Evolutionary conservation across 2,329 filamentous ascomycete genomes (phyloP).

Genomic region (Leptographium radiaticola): DNA sequence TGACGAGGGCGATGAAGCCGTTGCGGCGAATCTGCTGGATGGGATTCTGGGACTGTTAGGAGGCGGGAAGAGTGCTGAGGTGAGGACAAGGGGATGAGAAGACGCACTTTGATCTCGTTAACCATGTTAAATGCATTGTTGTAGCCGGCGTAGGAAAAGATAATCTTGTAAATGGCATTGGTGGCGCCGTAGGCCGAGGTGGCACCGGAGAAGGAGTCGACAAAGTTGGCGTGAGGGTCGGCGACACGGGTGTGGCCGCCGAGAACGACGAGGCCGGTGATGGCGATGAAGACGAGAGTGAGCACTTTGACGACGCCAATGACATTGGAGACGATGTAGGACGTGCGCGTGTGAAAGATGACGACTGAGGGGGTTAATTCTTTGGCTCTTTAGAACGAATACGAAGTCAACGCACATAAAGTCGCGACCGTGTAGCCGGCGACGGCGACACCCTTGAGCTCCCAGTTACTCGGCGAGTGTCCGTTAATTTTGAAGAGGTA

Average conservation of each 20-base stretch:
- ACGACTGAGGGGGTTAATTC: slow-evolving; percentile 13
- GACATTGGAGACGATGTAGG: slow-evolving; percentile 36
- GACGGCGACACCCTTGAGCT: slow-evolving; percentile 52
- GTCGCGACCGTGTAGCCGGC: slow-evolving; percentile 48
- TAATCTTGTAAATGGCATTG: slow-evolving; percentile 45
- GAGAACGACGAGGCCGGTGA: slow-evolving; percentile 45
- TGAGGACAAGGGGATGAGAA: not conserved
- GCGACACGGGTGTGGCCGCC: slow-evolving; percentile 36
- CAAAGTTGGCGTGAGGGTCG: slow-evolving; percentile 40
- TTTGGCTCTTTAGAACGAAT: not conserved
- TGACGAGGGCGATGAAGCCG: slow-evolving; percentile 32
- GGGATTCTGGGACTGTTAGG: slow-evolving; percentile 30
- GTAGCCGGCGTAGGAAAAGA: slow-evolving; percentile 45
- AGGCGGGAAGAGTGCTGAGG: too few species aligned
- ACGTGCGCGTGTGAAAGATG: slow-evolving; percentile 37
- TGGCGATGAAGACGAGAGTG: slow-evolving; percentile 42
- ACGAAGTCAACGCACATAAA: slow-evolving; percentile 27
- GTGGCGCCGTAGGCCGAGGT: slow-evolving; percentile 31
- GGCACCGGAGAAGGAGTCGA: slow-evolving; percentile 35
- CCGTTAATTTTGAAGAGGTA: slow-evolving; percentile 49
- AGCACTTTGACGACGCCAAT: slow-evolving; percentile 44
- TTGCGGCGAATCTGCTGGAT: slow-evolving; percentile 39
- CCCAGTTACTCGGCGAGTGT: slow-evolving; percentile 39
- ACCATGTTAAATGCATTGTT: slow-evolving; percentile 47
- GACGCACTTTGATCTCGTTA: slow-evolving; percentile 33